phyloP scores from a whole-genome alignment of 768 basidiomycete species.

The Candolleomyces eurysporus region DNA sequence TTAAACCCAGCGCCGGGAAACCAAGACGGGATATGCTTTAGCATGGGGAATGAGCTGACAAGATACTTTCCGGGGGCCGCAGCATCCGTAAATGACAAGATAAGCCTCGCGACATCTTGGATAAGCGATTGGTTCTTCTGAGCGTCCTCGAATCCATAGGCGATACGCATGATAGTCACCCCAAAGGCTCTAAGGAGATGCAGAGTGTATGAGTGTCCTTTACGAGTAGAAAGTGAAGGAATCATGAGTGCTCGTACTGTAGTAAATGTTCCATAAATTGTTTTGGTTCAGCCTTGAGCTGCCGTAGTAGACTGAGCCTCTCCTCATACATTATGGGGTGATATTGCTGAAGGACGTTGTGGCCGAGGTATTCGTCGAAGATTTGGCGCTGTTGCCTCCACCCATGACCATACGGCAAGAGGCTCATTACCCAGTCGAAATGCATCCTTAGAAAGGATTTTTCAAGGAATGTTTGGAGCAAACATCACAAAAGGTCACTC shows the following conservation, averaged over 20 bases:
- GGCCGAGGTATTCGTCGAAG: constrained; percentile 24
- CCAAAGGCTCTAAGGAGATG: neutral
- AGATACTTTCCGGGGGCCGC: constrained; percentile 17
- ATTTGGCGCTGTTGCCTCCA: constrained; percentile 22
- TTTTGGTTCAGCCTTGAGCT: neutral
- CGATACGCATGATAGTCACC: constrained; percentile 18
- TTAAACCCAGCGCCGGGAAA: constrained; percentile 35
- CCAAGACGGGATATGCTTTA: constrained; percentile 35
- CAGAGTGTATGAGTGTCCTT: too few relatives aligned
- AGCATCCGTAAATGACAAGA: constrained; percentile 20
- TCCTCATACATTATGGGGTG: constrained; percentile 12
- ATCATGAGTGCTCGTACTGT: neutral
- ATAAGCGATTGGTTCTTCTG: constrained; percentile 34
- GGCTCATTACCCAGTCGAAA: neutral
- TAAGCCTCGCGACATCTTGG: constrained; percentile 26
- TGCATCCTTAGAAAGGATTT: constrained; percentile 4
- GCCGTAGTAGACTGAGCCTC: neutral
- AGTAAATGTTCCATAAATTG: neutral
- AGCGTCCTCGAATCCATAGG: constrained; percentile 27
- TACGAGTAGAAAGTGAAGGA: neutral
- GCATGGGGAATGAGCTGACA: constrained; percentile 12
- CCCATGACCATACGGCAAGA: constrained; percentile 18
- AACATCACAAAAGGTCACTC: too few relatives aligned
- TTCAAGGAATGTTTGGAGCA: too few relatives aligned
- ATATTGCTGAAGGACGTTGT: constrained; percentile 11